These are phyloP conservation scores for Knoxia roxburghii DNA, from an alignment of 257 asterid genomes.

Conservation along the genomic window DNA sequence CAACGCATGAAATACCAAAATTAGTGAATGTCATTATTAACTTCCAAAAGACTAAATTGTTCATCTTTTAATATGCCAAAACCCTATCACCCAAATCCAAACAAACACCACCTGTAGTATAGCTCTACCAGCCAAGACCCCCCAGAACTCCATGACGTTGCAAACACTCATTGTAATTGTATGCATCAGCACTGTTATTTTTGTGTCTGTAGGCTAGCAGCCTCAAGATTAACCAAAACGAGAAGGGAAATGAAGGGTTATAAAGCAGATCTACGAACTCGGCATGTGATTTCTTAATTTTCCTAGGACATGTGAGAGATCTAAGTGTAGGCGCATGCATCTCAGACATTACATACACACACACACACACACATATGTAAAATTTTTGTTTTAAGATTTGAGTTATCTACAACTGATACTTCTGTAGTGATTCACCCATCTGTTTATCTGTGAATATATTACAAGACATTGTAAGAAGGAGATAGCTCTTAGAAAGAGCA, in stretches of 20 bases:
- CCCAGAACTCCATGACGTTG: neutral
- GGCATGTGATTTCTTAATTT: no score
- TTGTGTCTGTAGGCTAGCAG: neutral
- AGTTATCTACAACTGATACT: no score
- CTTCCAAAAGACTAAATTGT: neutral
- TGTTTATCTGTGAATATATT: neutral
- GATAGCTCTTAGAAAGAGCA: neutral
- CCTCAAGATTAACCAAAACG: neutral
- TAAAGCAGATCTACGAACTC: neutral
- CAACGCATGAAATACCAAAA: neutral
- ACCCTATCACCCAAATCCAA: neutral
- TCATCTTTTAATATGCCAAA: neutral
- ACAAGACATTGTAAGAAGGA: neutral
- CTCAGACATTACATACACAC: no score
- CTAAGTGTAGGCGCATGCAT: no score
- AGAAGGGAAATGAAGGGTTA: neutral
- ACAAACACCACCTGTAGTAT: neutral
- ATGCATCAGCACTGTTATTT: no score
- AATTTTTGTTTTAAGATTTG: no score
- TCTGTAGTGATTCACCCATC: neutral
- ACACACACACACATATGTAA: no score
- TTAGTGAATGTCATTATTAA: neutral
- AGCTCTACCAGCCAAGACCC: neutral
- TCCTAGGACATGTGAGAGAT: no score
- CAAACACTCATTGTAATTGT: no score